Evolutionary conservation across 345 rosid genomes (phyloP).

Genomic region (Alliaria petiolata): DNA sequence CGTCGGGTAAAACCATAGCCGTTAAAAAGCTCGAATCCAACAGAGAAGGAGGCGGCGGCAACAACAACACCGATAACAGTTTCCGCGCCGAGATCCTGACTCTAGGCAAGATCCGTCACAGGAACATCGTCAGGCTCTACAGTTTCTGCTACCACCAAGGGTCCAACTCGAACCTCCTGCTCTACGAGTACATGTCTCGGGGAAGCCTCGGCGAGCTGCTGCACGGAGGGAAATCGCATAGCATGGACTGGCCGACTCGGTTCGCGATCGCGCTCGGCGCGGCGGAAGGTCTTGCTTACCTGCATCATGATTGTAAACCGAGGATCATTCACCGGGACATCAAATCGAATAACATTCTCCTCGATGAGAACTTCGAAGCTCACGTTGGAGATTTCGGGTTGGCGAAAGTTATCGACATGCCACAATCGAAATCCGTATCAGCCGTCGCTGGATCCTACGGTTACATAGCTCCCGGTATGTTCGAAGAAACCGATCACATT

Average conservation of each 20-base stretch:
- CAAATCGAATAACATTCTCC: constrained; percentile 86
- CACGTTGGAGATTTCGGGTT: constrained; percentile 98
- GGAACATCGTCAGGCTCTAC: constrained; percentile 89
- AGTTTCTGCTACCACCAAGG: constrained; percentile 86
- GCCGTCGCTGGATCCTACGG: constrained; percentile 99
- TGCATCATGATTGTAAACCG: constrained; percentile 96
- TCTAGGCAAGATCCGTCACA: constrained; percentile 86
- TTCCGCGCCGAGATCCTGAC: constrained; percentile 88
- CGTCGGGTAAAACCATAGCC: constrained; percentile 64
- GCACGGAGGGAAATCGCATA: constrained; percentile 51
- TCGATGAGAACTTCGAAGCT: constrained; percentile 86
- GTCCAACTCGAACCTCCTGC: constrained; percentile 82
- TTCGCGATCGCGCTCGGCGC: constrained; percentile 88
- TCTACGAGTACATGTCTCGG: constrained; percentile 78
- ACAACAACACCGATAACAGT: constrained; percentile 70
- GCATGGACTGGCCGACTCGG: constrained; percentile 78
- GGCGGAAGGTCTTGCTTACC: constrained; percentile 92
- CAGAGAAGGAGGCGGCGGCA: constrained; percentile 68
- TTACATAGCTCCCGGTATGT: constrained; percentile 95
- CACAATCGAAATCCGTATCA: constrained; percentile 90
- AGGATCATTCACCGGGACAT: constrained; percentile 92
- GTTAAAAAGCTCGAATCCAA: constrained; percentile 78
- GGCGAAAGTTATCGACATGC: constrained; percentile 96
- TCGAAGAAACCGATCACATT: not conserved
- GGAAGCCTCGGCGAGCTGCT: constrained; percentile 93